Evolutionary conservation across 306 rosid genomes (phyloP), one percentile per base, ranked within the genome.

Genomic region (Echinosophora koreensis): DNA sequence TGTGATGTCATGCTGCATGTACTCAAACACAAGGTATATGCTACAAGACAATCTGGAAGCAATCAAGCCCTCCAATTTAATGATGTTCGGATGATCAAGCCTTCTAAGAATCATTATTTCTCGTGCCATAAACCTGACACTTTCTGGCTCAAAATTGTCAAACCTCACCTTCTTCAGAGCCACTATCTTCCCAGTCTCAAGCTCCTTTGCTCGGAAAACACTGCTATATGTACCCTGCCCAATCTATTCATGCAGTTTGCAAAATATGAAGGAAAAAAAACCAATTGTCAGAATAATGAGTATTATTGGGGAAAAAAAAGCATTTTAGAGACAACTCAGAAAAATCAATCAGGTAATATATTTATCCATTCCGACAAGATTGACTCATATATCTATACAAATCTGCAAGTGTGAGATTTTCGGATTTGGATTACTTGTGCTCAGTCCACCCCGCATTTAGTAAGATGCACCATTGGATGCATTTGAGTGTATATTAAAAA

Each of bases 211-310:
- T 86, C 97, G 85, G 60, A 95, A 95, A 57, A 95, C 99, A 55
- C 92, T 95, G 37, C 99, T 95, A 58, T 95, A 96, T 2, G 99
- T 96, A 14, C 99, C 99, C 89, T 96, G 99, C 82, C 99, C 99
- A 85, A 95, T 89, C 99, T 95, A 60, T 56, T 71, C 76, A 84
- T 13, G 17, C 44, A 84, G 4, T 58, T 50, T 34, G 1, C 42
- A 76, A 42, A 16, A 51, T 30, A 44, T 11, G 11, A 10, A 10
- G 1, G 16, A 32, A 80, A 18, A 39, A 34, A 35, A 13, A n/a
- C 39, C 28, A 75, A 79, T 1, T 18, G 64, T 71, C 56, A 82
- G 58, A 22, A 1, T 22, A 22, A 22, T 22, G 22, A 22, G 22
- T 22, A 22, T 22, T 22, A 80, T 35, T 4, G 1, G 17, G n/a